phyloP scores from a whole-genome alignment of 2,329 filamentous ascomycete genomes.

The Fusarium continuum region DNA sequence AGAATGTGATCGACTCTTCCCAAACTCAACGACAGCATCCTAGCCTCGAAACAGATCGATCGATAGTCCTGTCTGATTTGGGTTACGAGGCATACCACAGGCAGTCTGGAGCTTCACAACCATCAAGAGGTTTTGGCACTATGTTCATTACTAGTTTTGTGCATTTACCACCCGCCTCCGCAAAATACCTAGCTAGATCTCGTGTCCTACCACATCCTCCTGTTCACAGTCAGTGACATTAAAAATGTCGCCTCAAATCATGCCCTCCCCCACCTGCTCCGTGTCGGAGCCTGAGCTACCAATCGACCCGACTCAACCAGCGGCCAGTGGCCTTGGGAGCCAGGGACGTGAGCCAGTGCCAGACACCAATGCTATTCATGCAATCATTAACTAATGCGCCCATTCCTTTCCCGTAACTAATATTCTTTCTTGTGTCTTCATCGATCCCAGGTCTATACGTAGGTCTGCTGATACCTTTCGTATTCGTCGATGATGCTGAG shows the following conservation, averaged over 20 bases:
- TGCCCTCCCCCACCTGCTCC: slow-evolving; percentile 7
- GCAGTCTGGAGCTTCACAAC: background rate
- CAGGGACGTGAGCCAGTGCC: slow-evolving; percentile 42
- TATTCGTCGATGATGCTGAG: slow-evolving; percentile 9
- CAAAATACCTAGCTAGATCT: slow-evolving; percentile 35
- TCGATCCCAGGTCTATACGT: slow-evolving; percentile 16
- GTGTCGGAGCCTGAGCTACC: slow-evolving; percentile 12
- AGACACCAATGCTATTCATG: slow-evolving; percentile 51
- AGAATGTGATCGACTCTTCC: slow-evolving; percentile 16
- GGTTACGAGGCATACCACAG: slow-evolving; percentile 7
- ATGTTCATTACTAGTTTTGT: slow-evolving; percentile 47
- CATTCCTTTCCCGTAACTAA: slow-evolving; percentile 34
- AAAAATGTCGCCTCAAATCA: slow-evolving; percentile 26
- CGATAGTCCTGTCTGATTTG: background rate
- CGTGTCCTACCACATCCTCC: slow-evolving; percentile 15
- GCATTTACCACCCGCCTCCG: slow-evolving; percentile 35
- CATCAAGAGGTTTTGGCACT: slow-evolving; percentile 33
- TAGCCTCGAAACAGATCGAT: background rate
- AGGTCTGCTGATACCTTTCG: slow-evolving; percentile 20
- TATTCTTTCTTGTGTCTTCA: slow-evolving; percentile 29
- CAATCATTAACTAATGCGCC: slow-evolving; percentile 49
- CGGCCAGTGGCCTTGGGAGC: slow-evolving; percentile 28
- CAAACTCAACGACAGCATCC: background rate
- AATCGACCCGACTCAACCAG: slow-evolving; percentile 27
- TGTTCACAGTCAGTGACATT: slow-evolving; percentile 16